Base-by-base conservation (phyloP, 1,284 basidiomycete genomes). In the Apiotrichum laibachii region DNA sequence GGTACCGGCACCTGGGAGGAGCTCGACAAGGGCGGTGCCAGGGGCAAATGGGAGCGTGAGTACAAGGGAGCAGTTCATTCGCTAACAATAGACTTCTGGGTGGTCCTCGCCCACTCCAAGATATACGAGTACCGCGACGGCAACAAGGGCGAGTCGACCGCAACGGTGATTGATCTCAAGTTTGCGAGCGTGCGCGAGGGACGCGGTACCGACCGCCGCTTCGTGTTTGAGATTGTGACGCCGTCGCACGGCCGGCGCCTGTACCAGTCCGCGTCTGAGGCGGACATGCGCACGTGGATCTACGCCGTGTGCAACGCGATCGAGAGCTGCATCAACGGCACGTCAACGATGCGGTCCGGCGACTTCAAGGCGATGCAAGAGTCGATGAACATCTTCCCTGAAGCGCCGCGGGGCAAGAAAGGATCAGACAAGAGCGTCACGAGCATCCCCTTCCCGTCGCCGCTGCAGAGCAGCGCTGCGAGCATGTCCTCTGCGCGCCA, bases 171-270 rank as follows among this genome's bases (percentile, higher is more conserved):
- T 47, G 77, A 79, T 63, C 69, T 79, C 19, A 75, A 72, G 55
- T 77, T 78, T 59, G 77, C 77, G 0, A 77, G 74, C 58, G 77
- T 77, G 10, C 63, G 77, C 39, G 76, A 79, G 57, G 77, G 76
- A 1, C 63, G 77, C 47, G 76, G 74, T 9, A 79, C 76, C 7
- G 77, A 78, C 55, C 60, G 77, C 19, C 65, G 76, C 5, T 78
- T 77, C 52, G 77, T 75, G 4, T 83, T 83, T 63, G 82, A 82
- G 68, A 77, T 83, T 22, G 76, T 82, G 22, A 82, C 82, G 5
- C 79, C 81, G 1, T 74, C 78, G 45, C 70, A 76, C 34, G 72
- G 75, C 12, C 69, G 80, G 21, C 64, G 82, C 34, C 71, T 82
- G 63, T 83, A 81, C 66, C 82, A 83, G 65, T 80, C 82, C 3